Evolutionary conservation across 306 rosid species (phyloP), one percentile per base, ranked within the genome.

Genomic region (Cyamopsis tetragonoloba): DNA sequence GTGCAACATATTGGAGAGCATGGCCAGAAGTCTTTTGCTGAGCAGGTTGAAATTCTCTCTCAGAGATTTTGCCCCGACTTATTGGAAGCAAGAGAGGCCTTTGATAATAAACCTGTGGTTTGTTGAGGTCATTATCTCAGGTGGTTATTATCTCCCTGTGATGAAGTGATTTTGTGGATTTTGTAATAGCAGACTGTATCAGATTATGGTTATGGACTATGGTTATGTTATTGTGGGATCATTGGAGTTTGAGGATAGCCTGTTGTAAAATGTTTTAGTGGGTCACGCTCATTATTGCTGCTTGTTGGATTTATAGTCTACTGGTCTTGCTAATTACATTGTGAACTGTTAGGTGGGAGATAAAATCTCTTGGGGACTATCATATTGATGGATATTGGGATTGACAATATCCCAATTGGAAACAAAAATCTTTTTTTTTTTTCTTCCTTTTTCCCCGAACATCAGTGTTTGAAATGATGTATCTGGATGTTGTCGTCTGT

Each of bases 21-120:
- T 42, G 86, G 59, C 0, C 71, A 34, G 44, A 85, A 77, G 84
- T 62, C 98, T 38, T 87, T 89, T 78, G 23, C 81, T 61, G 92
- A 92, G 66, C 92, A 89, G 78, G 88, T 92, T 53, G 96, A 89
- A 71, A 20, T 79, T 48, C 83, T 89, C 20, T 71, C 95, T 0
- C 64, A 85, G 65, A 79, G 98, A 48, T 92, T 62, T 68, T 62
- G 82, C 50, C 73, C 86, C 3, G 80, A 82, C 4, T 75, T 80
- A 32, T 27, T 85, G 76, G 85, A 86, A 74, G 90, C 73, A 26
- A 87, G 87, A 70, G 87, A 87, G 73, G 69, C 77, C 48, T 83
- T 42, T 71, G 87, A 84, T 26, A 80, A 42, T 76, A 74, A 75
- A 31, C 86, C 92, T 66, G 47, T 71, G 42, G 31, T 62, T 56